These are phyloP conservation scores for Gossypium anomalum DNA, from an alignment of 345 rosid genomes.

Conservation along the genomic window DNA sequence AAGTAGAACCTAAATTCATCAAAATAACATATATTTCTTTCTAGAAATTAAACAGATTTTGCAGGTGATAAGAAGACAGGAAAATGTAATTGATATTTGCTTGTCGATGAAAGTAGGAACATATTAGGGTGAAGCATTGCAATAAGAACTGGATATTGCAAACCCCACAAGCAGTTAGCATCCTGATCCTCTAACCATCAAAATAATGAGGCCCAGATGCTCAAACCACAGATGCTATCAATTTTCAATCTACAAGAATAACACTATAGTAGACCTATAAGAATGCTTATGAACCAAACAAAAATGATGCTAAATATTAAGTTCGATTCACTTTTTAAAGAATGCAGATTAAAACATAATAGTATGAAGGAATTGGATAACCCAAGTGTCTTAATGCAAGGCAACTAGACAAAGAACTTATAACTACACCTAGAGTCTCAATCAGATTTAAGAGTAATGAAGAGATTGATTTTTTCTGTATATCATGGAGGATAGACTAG, in stretches of 20 bases:
- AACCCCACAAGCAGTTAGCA: background rate
- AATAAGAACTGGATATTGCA: background rate
- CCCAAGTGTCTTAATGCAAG: background rate
- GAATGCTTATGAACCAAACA: background rate
- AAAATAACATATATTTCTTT: background rate
- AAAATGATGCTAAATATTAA: no score
- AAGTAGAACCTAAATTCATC: background rate
- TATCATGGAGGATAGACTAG: background rate
- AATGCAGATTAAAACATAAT: background rate
- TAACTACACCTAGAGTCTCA: background rate
- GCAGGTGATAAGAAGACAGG: background rate
- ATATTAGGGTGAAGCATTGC: background rate
- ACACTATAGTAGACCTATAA: background rate
- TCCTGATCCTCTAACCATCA: background rate
- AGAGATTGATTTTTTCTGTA: background rate
- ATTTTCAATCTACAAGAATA: background rate
- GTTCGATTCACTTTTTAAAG: no score
- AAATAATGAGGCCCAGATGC: background rate
- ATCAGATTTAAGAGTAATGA: background rate
- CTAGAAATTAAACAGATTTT: background rate
- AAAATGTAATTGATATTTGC: background rate
- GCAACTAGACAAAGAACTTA: background rate
- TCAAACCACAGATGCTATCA: background rate
- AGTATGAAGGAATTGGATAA: background rate
- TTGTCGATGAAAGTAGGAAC: background rate